Conservation (phyloP, 2,329 filamentous ascomycete species). For the Fusarium neocosmosporiellum region DNA sequence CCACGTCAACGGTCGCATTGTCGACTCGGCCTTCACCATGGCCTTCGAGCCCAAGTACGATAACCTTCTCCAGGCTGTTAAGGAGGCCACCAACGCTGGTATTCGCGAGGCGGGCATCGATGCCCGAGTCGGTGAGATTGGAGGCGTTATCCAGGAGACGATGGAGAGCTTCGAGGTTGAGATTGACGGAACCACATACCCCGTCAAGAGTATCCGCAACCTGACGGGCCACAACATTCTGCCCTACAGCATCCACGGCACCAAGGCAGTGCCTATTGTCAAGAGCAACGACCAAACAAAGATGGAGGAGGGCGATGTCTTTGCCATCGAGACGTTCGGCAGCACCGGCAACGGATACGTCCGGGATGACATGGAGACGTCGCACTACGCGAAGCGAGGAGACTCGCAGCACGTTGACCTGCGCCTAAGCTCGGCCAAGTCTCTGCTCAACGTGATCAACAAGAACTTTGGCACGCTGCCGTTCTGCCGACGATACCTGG, state of each 20-base stretch:
- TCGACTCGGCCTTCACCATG: slow-evolving; percentile 85
- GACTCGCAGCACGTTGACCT: slow-evolving; percentile 82
- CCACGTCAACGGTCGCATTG: slow-evolving; percentile 82
- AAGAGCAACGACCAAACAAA: slow-evolving; percentile 89
- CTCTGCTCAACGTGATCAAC: slow-evolving; percentile 87
- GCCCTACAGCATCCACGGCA: slow-evolving; percentile 90
- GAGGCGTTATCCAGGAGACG: slow-evolving; percentile 84
- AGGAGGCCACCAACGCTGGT: slow-evolving; percentile 85
- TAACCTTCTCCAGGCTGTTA: slow-evolving; percentile 77
- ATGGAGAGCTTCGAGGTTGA: slow-evolving; percentile 96
- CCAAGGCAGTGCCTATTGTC: slow-evolving; percentile 93
- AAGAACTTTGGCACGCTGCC: slow-evolving; percentile 96
- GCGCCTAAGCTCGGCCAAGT: slow-evolving; percentile 84
- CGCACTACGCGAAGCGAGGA: slow-evolving; percentile 82
- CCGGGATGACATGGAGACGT: slow-evolving; percentile 87
- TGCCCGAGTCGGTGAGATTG: slow-evolving; percentile 87
- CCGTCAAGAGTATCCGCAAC: slow-evolving; percentile 87
- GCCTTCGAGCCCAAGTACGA: slow-evolving; percentile 81
- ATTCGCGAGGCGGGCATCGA: slow-evolving; percentile 89
- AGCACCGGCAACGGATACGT: slow-evolving; percentile 92
- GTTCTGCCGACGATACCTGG: slow-evolving; percentile 90
- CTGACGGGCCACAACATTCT: slow-evolving; percentile 91
- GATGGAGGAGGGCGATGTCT: slow-evolving; percentile 97
- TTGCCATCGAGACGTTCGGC: slow-evolving; percentile 96
- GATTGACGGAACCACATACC: slow-evolving; percentile 80